A percentile compares a stretch with the other conserved stretches of the same genome.
Evolutionary conservation across 2,329 filamentous ascomycete genomes (phyloP).

Genomic region (Onygena corvina): DNA sequence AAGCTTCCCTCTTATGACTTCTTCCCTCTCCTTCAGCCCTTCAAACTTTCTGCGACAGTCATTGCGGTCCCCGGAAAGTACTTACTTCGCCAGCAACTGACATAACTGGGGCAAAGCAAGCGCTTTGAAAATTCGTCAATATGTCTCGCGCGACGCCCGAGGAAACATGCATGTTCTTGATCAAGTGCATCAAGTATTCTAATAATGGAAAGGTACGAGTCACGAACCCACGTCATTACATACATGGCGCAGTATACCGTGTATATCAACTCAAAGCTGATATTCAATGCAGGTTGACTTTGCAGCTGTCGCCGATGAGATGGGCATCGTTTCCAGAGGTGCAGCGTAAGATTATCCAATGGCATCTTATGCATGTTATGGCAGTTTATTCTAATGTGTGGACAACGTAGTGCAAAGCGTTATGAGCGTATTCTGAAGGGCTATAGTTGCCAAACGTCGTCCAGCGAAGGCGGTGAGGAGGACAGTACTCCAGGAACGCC

Average conservation of each 20-base stretch:
- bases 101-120: too few species aligned
- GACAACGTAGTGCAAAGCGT: slow-evolving; percentile 48
- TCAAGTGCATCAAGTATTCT: slow-evolving; percentile 52
- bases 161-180: slow-evolving; percentile 53
- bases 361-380: background rate
- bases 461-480: background rate
- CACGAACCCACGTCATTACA: background rate
- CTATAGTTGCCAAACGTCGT: slow-evolving; percentile 36
- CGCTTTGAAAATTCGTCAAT: too few species aligned
- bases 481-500: slow-evolving; percentile 11
- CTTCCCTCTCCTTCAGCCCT: background rate
- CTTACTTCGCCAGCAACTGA: too few species aligned
- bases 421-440: slow-evolving; percentile 55
- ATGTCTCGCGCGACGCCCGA: slow-evolving; percentile 43
- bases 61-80: too few species aligned
- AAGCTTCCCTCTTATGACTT: background rate
- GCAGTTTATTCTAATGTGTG: background rate
- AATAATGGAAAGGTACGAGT: slow-evolving; percentile 47
- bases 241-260: background rate
- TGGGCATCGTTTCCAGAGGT: slow-evolving; percentile 51
- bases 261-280: slow-evolving; percentile 5
- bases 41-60: background rate
- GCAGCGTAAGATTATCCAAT: slow-evolving; percentile 50
- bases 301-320: slow-evolving; percentile 50
- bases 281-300: slow-evolving; percentile 48